phyloP scores from a whole-genome alignment of 2,329 filamentous ascomycete genomes.

The Orbilia javanica region DNA sequence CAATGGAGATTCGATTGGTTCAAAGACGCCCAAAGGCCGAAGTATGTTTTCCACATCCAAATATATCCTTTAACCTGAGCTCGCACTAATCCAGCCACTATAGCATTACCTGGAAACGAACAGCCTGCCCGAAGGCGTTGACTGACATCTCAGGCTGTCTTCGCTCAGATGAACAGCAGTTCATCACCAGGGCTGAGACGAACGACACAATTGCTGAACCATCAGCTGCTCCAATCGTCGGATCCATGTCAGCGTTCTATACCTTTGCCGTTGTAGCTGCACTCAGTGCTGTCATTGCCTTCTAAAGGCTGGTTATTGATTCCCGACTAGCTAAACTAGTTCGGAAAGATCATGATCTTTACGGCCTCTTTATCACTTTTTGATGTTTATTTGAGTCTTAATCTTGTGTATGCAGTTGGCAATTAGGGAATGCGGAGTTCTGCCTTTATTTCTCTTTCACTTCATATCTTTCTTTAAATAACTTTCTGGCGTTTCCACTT shows the following conservation, averaged over 20 bases:
- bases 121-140: constrained; percentile 27
- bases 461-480: constrained; percentile 31
- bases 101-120: constrained; percentile 50
- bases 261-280: constrained; percentile 26
- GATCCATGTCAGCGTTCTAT: constrained; percentile 34
- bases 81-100: not conserved
- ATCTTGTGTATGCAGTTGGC: not conserved
- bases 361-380: constrained; percentile 9
- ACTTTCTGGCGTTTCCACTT: not conserved
- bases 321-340: not conserved
- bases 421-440: constrained; percentile 22
- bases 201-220: constrained; percentile 38
- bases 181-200: constrained; percentile 29
- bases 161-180: constrained; percentile 36
- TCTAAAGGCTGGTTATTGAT: constrained; percentile 6
- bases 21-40: constrained; percentile 41
- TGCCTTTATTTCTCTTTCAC: not conserved
- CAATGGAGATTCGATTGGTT: constrained; percentile 72
- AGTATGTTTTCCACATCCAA: constrained; percentile 11
- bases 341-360: constrained; percentile 9
- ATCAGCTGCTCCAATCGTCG: constrained; percentile 30
- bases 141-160: constrained; percentile 49
- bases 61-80: not conserved
- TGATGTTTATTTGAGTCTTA: not conserved
- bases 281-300: constrained; percentile 18